phyloP scores from a whole-genome alignment of 1,284 basidiomycete species.

The Boletus austroedulis region DNA sequence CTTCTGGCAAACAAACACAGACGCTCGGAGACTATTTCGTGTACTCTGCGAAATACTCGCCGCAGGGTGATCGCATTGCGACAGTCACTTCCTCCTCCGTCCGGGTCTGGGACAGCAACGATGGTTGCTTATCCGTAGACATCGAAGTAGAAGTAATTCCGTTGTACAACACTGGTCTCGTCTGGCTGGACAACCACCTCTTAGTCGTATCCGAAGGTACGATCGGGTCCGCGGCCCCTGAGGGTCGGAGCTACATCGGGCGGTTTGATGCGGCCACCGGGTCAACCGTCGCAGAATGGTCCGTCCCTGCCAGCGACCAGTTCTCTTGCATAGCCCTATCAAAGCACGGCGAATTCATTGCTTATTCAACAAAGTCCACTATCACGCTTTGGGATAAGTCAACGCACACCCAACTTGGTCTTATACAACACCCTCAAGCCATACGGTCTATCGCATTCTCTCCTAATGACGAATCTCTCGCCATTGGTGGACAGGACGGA shows the following conservation, averaged over 20 bases:
- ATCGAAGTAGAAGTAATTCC: not conserved
- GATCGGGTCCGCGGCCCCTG: no score
- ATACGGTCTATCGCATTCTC: not conserved
- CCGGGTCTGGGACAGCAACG: not conserved
- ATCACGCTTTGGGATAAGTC: not conserved
- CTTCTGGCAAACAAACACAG: no score
- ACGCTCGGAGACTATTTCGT: no score
- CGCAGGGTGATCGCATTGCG: no score
- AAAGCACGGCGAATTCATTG: not conserved
- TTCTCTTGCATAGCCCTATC: not conserved
- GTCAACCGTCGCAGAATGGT: not conserved
- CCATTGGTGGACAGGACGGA: not conserved
- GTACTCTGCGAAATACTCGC: not conserved
- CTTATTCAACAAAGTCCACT: not conserved
- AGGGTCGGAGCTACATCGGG: no score
- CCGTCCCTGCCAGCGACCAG: rapidly evolving
- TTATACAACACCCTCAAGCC: not conserved
- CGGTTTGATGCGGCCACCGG: not conserved
- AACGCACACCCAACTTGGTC: not conserved
- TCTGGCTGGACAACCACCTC: not conserved
- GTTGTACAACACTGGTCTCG: not conserved
- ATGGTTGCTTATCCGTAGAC: not conserved
- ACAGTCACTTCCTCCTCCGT: rapidly evolving
- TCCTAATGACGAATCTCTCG: not conserved
- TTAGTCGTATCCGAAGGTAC: not conserved